phyloP scores from a whole-genome alignment of 306 rosid species.

The Pterocarpus santalinus region DNA sequence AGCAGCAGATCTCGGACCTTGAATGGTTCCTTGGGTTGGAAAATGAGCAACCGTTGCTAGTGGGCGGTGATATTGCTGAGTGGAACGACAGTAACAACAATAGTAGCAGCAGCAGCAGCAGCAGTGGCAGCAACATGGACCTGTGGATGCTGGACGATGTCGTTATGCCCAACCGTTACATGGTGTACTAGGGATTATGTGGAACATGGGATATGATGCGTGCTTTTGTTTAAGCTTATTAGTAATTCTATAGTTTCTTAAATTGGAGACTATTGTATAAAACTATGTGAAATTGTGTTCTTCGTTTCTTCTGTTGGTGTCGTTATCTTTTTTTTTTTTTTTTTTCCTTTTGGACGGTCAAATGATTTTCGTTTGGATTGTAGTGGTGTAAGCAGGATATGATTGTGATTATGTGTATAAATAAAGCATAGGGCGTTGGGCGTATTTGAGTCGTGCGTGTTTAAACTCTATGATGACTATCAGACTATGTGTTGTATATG shows the following conservation, averaged over 20 bases:
- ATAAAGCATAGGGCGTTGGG: slow-evolving; percentile 8
- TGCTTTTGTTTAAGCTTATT: background rate
- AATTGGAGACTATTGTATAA: slow-evolving; percentile 29
- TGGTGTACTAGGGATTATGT: slow-evolving; percentile 25
- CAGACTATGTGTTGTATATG: slow-evolving; percentile 14
- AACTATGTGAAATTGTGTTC: slow-evolving; percentile 31
- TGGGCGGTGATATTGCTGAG: background rate
- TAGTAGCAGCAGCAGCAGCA: background rate
- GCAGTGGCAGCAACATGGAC: slow-evolving; percentile 46
- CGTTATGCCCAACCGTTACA: slow-evolving; percentile 44
- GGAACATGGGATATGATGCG: background rate
- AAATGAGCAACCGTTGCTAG: slow-evolving; percentile 25
- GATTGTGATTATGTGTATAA: slow-evolving; percentile 24
- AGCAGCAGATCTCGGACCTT: slow-evolving; percentile 64
- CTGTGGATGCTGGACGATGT: slow-evolving; percentile 78
- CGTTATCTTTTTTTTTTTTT: background rate
- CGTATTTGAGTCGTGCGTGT: slow-evolving; percentile 16
- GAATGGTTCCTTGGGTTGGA: slow-evolving; percentile 77
- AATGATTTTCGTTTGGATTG: slow-evolving; percentile 27
- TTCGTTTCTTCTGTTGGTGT: background rate
- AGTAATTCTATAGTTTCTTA: background rate
- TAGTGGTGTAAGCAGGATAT: slow-evolving; percentile 1
- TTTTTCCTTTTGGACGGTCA: slow-evolving; percentile 24
- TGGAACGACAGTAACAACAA: slow-evolving; percentile 33
- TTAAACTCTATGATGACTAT: background rate